Base-by-base conservation (phyloP, 2,329 filamentous ascomycete species). In the Raffaelea ambrosiae region DNA sequence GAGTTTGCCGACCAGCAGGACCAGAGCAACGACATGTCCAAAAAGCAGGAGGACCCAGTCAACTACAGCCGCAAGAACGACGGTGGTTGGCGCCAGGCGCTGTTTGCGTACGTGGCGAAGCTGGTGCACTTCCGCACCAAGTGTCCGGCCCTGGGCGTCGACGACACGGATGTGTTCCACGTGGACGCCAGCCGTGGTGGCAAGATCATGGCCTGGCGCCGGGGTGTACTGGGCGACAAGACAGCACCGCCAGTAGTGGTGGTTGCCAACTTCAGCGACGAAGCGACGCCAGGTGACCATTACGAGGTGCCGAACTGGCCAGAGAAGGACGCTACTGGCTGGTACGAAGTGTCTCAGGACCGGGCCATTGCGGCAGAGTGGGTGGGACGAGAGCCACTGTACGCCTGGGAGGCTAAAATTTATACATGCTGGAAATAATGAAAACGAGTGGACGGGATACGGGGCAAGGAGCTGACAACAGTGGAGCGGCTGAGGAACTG, bases 1-100 rank as follows among this genome's bases (percentile, higher is more conserved):
- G 56, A 59, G 53, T 59, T 59, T 40, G 49, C 48, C 33, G 57
- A 59, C 48, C 51, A 56, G 48, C 53, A 57, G 48, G 57, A 59
- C 29, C 54, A 51, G 44, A 57, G 54, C 47, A 35, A 46, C 14
- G 51, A 55, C 23, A 54, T 56, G 51, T n/a, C 45, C 13, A 43
- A 53, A 46, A 59, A 58, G 53, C 57, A 59, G 51, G 47, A 46
- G 3, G 57, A 58, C 40, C 54, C 57, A 2, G 57, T 59, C 49
- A 58, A 59, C 47, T 58, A 58, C 36, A 41, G 26, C 16, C 50
- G 57, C 22, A 53, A 53, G 39, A 44, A 54, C 43, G 55, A 55
- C 21, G 50, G 48, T n/a, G 53, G 48, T 0, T 59, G 57, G 57
- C 47, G 57, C 1, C 44, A 52, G 35, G 51, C 33, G 1, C 38